Evolutionary conservation across 176 grass and related monocot species (phyloP), one percentile per base, ranked within the genome.

Genomic region (Oryza officinalis): DNA sequence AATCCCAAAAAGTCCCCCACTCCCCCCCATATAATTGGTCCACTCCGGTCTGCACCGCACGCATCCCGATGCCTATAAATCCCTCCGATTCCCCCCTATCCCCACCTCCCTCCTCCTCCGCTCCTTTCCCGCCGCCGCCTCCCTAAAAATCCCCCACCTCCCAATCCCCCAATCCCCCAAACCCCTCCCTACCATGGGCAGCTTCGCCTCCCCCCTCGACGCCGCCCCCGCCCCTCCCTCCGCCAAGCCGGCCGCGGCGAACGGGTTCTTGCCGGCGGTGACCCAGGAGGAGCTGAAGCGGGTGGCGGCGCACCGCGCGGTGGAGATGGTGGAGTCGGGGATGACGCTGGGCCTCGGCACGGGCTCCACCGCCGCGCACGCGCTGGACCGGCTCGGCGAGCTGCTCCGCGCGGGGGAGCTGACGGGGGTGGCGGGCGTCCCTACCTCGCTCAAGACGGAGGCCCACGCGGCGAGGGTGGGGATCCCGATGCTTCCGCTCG

Each of bases 281-380:
- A 78, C 72, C 14, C 92, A 94, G 87, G 92, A 94, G 65, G 86
- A 90, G 25, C 92, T 89, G 14, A 94, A 94, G 86, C 92, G 86
- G 66, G 84, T 91, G 41, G 84, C 86, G 68, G 92, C 92, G 43
- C 84, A 94, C 76, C 80, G 74, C 2, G 92, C 92, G 10, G 92
- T 91, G 30, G 72, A 83, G 4, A 64, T 87, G 45, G 92, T 94
- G 47, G 82, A 65, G 28, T 23, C 89, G 20, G 65, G 61, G 20
- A 94, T 91, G 66, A 86, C 85, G 30, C 81, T 94, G 9, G 92
- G 90, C 2, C 92, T 94, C 22, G 92, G 92, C n/a, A 94, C 92
- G 14, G 92, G 92, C 44, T 94, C 92, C 72, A 94, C 92, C 10
- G 90, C 92, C 2, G 89, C 92, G 38, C 84, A 91, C 84, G 90